A percentile compares a stretch with the other conserved stretches of the same genome.
Conservation (phyloP, 164 flowering plant species). For the Sedum album region DNA sequence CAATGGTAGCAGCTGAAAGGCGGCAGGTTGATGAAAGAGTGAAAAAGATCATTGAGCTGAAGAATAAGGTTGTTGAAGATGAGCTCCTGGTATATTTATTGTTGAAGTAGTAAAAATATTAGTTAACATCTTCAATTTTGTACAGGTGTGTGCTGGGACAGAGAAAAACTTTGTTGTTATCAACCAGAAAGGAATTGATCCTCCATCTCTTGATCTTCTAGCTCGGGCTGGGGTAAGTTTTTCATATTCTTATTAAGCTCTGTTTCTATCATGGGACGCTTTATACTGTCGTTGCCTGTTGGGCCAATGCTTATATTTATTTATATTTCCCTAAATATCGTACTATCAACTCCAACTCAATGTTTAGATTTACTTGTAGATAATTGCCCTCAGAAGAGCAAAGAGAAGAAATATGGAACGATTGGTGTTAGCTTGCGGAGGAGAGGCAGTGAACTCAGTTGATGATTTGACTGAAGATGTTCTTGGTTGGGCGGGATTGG, state of each 20-base stretch:
- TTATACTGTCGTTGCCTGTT: background rate
- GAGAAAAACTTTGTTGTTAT: slow-evolving; percentile 82
- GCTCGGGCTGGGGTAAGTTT: slow-evolving; percentile 86
- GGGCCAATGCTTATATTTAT: background rate
- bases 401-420: slow-evolving; percentile 97
- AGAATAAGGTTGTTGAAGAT: slow-evolving; percentile 50
- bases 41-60: slow-evolving; percentile 74
- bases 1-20: slow-evolving; percentile 97
- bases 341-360: background rate
- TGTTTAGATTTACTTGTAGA: slow-evolving; percentile 29
- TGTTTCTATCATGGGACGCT: background rate
- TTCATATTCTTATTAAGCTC: background rate
- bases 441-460: slow-evolving; percentile 95
- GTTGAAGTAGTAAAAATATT: background rate
- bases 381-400: slow-evolving; percentile 90
- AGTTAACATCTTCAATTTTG: background rate
- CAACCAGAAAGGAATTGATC: slow-evolving; percentile 98
- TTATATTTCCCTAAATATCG: background rate
- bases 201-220: slow-evolving; percentile 90
- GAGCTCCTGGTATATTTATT: background rate
- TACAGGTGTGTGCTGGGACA: slow-evolving; percentile 81
- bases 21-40: slow-evolving; percentile 94
- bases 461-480: slow-evolving; percentile 80
- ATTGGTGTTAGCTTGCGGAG: slow-evolving; percentile 93
- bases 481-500: slow-evolving; percentile 99